Evolutionary conservation across 106 monocot genomes (phyloP).

Genomic region (Alisma plantagoaquatica): DNA sequence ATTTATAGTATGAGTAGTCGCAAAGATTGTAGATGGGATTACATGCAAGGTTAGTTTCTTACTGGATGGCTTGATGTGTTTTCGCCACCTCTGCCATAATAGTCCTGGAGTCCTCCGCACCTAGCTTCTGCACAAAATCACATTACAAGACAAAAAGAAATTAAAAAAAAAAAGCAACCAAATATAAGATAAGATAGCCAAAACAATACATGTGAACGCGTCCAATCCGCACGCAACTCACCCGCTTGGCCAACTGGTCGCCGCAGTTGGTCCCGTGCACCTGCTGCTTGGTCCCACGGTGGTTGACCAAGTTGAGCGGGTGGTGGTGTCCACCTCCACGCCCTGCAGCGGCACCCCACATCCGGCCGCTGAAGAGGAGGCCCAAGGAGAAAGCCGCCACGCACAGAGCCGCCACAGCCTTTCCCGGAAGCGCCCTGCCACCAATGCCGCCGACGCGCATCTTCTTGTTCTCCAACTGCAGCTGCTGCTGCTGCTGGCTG

Average conservation of each 20-base stretch:
- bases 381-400: slow-evolving; percentile 45
- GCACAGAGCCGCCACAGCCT: slow-evolving; percentile 34
- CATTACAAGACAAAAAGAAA: not conserved
- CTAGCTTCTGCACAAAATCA: slow-evolving; percentile 27
- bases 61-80: slow-evolving; percentile 73
- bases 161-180: not conserved
- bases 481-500: too few species aligned
- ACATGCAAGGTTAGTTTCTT: too few species aligned
- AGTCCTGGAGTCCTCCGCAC: slow-evolving; percentile 31
- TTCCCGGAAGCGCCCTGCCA: slow-evolving; percentile 25
- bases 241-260: not conserved
- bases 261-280: too few species aligned
- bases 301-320: too few species aligned
- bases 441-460: too few species aligned
- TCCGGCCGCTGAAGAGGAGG: slow-evolving; percentile 29
- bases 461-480: slow-evolving; percentile 52
- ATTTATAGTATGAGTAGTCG: not conserved
- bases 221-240: not conserved
- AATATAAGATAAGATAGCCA: not conserved
- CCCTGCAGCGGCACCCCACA: slow-evolving; percentile 2
- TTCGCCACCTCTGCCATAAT: slow-evolving; percentile 64
- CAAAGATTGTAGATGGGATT: too few species aligned
- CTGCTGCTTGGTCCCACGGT: too few species aligned
- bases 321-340: slow-evolving; percentile 3
- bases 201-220: not conserved